Conservation (phyloP, 495 filamentous ascomycete genomes). For the Neurospora discreta region DNA sequence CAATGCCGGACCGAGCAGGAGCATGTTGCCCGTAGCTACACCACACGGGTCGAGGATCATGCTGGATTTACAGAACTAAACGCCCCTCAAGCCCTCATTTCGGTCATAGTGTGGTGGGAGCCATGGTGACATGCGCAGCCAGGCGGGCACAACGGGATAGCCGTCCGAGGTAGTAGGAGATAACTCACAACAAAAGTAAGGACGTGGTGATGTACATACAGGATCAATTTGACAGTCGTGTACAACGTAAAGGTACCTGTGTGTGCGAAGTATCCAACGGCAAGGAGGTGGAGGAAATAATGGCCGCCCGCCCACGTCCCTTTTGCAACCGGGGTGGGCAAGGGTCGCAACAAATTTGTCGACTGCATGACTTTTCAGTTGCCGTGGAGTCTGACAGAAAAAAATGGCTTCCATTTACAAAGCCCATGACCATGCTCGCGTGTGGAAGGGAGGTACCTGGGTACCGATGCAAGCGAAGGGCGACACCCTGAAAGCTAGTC, state of each 20-base stretch:
- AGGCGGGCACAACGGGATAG: neutral
- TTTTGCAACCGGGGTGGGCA: neutral
- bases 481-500: neutral
- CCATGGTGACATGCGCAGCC: neutral
- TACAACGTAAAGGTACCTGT: neutral
- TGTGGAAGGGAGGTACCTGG: neutral
- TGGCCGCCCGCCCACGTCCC: neutral
- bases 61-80: neutral
- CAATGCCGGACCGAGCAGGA: neutral
- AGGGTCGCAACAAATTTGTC: neutral
- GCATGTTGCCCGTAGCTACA: neutral
- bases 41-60: neutral
- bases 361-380: neutral
- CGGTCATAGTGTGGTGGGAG: neutral
- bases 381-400: neutral
- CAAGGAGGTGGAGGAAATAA: neutral
- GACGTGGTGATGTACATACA: neutral
- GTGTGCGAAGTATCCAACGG: neutral
- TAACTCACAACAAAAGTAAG: neutral
- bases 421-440: neutral
- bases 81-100: neutral
- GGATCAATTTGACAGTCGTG: neutral
- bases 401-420: neutral
- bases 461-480: neutral
- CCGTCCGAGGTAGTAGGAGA: neutral